These are phyloP conservation scores for Fagopyrum tataricum DNA, from an alignment of 148 eudicot species.

Conservation along the genomic window DNA sequence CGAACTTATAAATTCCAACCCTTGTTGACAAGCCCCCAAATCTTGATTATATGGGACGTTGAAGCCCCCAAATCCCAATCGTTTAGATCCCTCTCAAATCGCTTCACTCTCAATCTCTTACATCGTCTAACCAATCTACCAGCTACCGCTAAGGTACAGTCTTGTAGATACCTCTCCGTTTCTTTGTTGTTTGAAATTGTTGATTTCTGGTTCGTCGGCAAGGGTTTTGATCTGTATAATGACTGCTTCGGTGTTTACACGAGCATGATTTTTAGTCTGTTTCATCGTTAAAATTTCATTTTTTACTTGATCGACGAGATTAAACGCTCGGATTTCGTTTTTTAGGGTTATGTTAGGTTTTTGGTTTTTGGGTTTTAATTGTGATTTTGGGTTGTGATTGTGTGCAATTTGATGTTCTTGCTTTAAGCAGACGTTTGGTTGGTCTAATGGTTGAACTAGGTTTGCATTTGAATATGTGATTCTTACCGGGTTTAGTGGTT, in stretches of 20 bases:
- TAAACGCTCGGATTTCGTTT: background rate
- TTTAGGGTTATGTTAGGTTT: background rate
- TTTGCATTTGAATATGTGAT: background rate
- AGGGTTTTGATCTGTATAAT: background rate
- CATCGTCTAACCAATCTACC: background rate
- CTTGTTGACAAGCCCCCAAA: background rate
- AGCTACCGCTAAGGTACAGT: background rate
- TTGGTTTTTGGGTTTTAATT: background rate
- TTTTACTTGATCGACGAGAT: background rate
- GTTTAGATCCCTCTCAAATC: background rate
- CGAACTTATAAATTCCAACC: slow-evolving; percentile 4
- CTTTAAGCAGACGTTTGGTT: background rate
- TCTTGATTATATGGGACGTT: background rate
- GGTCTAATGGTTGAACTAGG: background rate
- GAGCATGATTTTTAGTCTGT: background rate
- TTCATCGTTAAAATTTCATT: background rate
- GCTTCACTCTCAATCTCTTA: background rate
- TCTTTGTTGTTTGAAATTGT: background rate
- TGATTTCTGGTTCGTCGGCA: background rate
- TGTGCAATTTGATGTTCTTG: background rate
- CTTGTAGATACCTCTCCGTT: background rate
- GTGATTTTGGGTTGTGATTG: background rate
- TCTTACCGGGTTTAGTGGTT: background rate
- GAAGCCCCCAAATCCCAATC: background rate
- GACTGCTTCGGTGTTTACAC: background rate